Conservation (phyloP, 108 stramenopile genomes). For the Nannochloropsis salina region DNA sequence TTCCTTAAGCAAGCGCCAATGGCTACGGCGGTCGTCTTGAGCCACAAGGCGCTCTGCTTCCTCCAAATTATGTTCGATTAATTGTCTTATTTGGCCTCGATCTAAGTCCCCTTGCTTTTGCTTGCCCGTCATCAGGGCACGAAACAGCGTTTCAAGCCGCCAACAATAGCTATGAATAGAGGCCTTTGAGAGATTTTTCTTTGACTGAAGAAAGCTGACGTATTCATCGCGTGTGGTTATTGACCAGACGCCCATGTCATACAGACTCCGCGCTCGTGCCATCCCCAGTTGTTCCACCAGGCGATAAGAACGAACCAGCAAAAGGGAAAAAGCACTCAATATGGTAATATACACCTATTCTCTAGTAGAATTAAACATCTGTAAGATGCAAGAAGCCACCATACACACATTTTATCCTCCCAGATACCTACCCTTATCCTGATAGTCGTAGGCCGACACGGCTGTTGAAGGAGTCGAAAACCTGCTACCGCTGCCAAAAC, state of each 20-base stretch:
- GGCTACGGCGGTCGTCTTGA: not conserved
- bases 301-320: too few relatives aligned
- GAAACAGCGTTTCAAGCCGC: conserved; percentile 1
- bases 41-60: conserved; percentile 15
- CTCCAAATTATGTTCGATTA: not conserved
- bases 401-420: too few relatives aligned
- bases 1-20: not conserved
- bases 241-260: conserved; percentile 16
- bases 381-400: too few relatives aligned
- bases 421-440: too few relatives aligned
- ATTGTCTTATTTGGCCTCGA: not conserved
- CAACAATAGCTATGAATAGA: conserved; percentile 5
- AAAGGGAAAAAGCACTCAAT: too few relatives aligned
- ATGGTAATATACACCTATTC: too few relatives aligned
- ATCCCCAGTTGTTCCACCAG: not conserved
- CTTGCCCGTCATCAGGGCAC: conserved; percentile 13
- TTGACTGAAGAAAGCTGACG: not conserved
- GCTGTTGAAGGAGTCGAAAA: too few relatives aligned
- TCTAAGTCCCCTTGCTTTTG: not conserved
- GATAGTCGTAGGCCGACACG: too few relatives aligned
- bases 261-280: not conserved
- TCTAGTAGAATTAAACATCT: too few relatives aligned
- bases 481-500: too few relatives aligned
- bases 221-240: conserved; percentile 4
- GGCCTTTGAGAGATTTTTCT: conserved; percentile 11